phyloP scores from a whole-genome alignment of 352 stramenopile genomes.

The Globisporangium yorkense region DNA sequence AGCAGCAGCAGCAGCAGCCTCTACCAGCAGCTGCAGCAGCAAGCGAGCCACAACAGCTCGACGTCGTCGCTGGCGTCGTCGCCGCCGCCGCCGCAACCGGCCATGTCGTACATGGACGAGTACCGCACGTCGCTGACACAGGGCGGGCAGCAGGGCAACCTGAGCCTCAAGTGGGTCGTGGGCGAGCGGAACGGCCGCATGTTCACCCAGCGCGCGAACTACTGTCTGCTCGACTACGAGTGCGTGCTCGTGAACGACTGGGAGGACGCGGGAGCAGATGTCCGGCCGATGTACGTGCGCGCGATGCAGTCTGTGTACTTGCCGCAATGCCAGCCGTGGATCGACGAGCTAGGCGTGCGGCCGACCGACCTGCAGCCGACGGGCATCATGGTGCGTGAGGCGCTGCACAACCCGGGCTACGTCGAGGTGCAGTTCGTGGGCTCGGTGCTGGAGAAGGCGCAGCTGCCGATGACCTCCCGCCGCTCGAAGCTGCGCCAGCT shows the following conservation, averaged over 20 bases:
- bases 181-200: constrained; percentile 58
- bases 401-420: constrained; percentile 32
- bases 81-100: not conserved
- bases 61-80: constrained; percentile 3
- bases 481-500: constrained; percentile 55
- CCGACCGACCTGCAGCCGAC: constrained; percentile 56
- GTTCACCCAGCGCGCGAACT: constrained; percentile 60
- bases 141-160: constrained; percentile 46
- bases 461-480: constrained; percentile 44
- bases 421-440: constrained; percentile 75
- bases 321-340: constrained; percentile 50
- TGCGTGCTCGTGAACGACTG: constrained; percentile 74
- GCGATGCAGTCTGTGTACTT: constrained; percentile 62
- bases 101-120: constrained; percentile 34
- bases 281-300: constrained; percentile 63
- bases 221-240: constrained; percentile 72
- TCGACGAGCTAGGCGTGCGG: constrained; percentile 49
- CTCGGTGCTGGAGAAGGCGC: constrained; percentile 66
- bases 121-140: constrained; percentile 36
- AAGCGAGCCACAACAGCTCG: constrained; percentile 5
- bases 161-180: constrained; percentile 69
- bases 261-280: constrained; percentile 26
- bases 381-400: constrained; percentile 69
- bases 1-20: constrained; percentile 6
- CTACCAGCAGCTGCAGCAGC: not conserved